Conservation (phyloP, 768 basidiomycete species). For the Boletus reticuloceps region DNA sequence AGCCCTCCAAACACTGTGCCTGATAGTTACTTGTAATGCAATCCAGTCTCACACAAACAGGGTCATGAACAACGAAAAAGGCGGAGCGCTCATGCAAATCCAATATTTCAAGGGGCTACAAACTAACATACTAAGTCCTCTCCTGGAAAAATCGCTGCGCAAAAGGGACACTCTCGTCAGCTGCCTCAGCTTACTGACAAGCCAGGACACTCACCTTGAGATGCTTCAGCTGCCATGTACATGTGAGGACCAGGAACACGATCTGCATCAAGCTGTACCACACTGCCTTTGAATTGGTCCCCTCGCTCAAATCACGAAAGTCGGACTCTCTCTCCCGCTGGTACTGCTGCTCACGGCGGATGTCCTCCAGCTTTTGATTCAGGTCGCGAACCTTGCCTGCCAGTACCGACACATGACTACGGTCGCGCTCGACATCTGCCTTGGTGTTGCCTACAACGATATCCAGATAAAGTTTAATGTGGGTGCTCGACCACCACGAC, state of each 20-base stretch:
- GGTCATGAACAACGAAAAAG: background rate
- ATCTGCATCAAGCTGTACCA: constrained; percentile 95
- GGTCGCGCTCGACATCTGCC: constrained; percentile 83
- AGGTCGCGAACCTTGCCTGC: constrained; percentile 85
- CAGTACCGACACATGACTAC: constrained; percentile 79
- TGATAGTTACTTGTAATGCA: background rate
- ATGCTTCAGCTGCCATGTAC: constrained; percentile 91
- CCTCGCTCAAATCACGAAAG: constrained; percentile 85
- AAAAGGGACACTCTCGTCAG: constrained; percentile 2
- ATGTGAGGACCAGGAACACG: constrained; percentile 76
- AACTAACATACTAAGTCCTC: constrained; percentile 45
- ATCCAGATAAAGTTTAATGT: constrained; percentile 94
- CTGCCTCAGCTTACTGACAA: background rate
- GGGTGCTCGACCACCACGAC: constrained; percentile 81
- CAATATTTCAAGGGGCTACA: constrained; percentile 11
- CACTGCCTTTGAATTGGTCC: constrained; percentile 87
- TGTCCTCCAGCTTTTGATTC: constrained; percentile 90
- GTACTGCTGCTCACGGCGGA: constrained; percentile 94
- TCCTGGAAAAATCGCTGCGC: constrained; percentile 82
- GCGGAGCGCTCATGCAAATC: background rate
- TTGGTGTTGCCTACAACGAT: constrained; percentile 88
- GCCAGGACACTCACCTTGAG: constrained; percentile 56
- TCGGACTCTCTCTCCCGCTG: constrained; percentile 94
- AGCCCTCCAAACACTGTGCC: background rate
- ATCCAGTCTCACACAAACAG: background rate